Evolutionary conservation across 768 basidiomycete species (phyloP), one percentile per base, ranked within the genome.

Genomic region (Lactarius quietus): DNA sequence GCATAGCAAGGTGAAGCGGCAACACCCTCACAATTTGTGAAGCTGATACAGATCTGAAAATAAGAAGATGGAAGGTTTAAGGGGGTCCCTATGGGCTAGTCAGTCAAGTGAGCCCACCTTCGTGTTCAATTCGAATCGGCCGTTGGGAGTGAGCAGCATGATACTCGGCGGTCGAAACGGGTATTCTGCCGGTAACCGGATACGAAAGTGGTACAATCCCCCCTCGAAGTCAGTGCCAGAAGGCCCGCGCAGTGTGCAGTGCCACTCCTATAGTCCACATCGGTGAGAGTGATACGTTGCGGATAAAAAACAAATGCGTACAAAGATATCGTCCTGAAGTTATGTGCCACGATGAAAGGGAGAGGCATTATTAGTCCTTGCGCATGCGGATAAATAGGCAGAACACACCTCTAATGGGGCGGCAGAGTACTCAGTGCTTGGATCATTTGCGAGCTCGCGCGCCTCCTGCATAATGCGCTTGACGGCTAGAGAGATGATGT

Each of bases 391-490:
- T 20, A 20, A 55, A 55, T 55, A 57, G 59, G 36, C 23, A 48
- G 17, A 7, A 62, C 79, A 39, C 80, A 90, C 94, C 89, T 82
- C 95, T 66, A 81, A 84, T 72, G 80, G 94, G 0, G 78, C 87
- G 20, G 95, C 96, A 62, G 85, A 79, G 73, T 96, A 98, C 73
- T 96, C 95, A 1, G 89, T 87, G 59, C 85, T 87, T 63, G 90
- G 86, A 75, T 96, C 95, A 60, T 84, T 86, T 1, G 88, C 86
- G 17, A 98, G 84, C 73, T 98, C 95, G 66, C 86, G 81, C 5
- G 95, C 95, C 76, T 98, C 96, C 75, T 94, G 93, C 88, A 98
- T 90, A 70, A 98, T 97, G 39, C 96, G 87, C 79, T 98, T 98
- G 59, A 97, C 92, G 61, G 94, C 95, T 91, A 69, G 15, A 8